Percentiles rank a stretch among this genome's conserved stretches.
phyloP scores from a whole-genome alignment of 2,329 filamentous ascomycete species.

The Exophiala viscosa region DNA sequence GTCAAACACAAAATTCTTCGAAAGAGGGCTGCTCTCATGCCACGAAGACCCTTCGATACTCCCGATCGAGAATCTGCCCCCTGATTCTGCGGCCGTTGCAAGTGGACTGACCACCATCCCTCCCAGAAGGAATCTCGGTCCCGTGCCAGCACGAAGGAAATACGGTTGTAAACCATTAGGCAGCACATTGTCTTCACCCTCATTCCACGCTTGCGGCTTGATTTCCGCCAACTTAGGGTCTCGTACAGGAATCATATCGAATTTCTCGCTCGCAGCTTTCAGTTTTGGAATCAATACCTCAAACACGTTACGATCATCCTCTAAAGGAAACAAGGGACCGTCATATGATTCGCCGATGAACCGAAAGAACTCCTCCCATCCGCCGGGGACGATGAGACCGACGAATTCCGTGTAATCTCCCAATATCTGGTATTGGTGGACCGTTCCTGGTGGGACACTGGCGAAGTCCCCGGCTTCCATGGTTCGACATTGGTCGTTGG shows the following conservation, averaged over 20 bases:
- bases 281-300: constrained; percentile 31
- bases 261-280: constrained; percentile 53
- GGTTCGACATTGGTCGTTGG: constrained; percentile 53
- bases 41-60: constrained; percentile 46
- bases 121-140: constrained; percentile 45
- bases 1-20: constrained; percentile 44
- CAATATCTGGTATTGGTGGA: constrained; percentile 56
- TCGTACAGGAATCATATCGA: constrained; percentile 52
- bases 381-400: constrained; percentile 55
- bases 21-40: constrained; percentile 35
- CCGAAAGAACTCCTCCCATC: constrained; percentile 61
- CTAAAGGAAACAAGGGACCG: constrained; percentile 50
- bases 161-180: constrained; percentile 44
- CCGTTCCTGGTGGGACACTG: constrained; percentile 48
- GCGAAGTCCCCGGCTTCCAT: constrained; percentile 57
- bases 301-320: constrained; percentile 49
- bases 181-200: constrained; percentile 39
- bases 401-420: constrained; percentile 54
- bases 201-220: constrained; percentile 46
- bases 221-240: constrained; percentile 39
- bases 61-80: constrained; percentile 51
- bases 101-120: constrained; percentile 49
- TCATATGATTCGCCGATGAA: constrained; percentile 53
- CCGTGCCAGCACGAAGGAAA: constrained; percentile 51
- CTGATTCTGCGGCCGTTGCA: constrained; percentile 46